Evolutionary conservation across 805 yeast species (phyloP).

Genomic region (Yarrowia sp.): DNA sequence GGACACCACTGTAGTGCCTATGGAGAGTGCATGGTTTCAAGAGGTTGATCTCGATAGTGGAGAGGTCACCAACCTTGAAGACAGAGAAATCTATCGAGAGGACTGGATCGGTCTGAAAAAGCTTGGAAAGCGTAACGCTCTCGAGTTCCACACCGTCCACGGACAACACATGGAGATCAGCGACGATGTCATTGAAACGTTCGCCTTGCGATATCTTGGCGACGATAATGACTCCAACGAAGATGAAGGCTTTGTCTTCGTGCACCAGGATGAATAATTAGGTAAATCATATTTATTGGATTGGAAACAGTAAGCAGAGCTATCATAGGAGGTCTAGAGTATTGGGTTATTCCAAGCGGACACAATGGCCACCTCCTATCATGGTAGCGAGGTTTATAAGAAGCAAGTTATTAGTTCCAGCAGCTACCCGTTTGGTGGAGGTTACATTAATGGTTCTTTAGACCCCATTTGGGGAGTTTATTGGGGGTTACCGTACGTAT

Average conservation of each 20-base stretch:
- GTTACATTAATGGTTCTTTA: too few species aligned
- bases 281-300: constrained; percentile 1
- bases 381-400: too few species aligned
- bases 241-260: neutral
- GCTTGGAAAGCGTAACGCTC: constrained; percentile 54
- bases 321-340: too few species aligned
- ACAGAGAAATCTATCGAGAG: constrained; percentile 58
- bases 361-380: too few species aligned
- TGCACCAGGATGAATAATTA: neutral
- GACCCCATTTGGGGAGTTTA: too few species aligned
- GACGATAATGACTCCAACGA: constrained; percentile 1
- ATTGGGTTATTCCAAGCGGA: too few species aligned
- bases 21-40: constrained; percentile 68
- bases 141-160: constrained; percentile 60
- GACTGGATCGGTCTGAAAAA: constrained; percentile 67
- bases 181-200: constrained; percentile 49
- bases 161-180: constrained; percentile 72
- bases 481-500: too few species aligned
- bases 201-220: constrained; percentile 15
- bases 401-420: too few species aligned
- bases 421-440: too few species aligned
- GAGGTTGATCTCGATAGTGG: constrained; percentile 60
- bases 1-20: constrained; percentile 76
- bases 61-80: constrained; percentile 54
- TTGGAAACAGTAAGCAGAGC: neutral